Conservation (phyloP, 805 yeast genomes). For the Lipomyces sp. region DNA sequence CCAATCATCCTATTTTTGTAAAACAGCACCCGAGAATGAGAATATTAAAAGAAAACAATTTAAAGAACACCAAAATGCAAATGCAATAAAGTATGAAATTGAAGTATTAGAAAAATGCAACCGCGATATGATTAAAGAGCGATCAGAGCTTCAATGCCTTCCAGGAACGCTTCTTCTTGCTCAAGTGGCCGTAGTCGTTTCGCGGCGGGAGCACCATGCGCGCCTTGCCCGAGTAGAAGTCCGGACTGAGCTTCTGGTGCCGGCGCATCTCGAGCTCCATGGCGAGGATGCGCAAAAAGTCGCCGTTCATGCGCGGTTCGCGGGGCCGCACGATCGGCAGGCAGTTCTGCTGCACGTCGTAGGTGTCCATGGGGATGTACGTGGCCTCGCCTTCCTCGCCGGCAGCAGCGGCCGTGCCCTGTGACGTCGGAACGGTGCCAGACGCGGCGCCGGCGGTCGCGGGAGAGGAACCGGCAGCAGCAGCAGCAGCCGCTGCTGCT, state of each 20-base stretch:
- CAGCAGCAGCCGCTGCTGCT: not conserved
- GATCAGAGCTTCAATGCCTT: conserved; percentile 1
- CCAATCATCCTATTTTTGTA: no score
- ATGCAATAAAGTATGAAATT: no score
- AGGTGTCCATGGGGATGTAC: conserved; percentile 33
- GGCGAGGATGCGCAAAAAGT: conserved; percentile 38
- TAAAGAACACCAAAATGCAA: no score
- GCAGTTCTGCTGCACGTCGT: conserved; percentile 34
- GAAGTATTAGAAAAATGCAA: no score
- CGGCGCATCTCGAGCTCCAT: conserved; percentile 38
- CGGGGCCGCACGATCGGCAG: conserved; percentile 35
- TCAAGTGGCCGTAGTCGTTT: conserved; percentile 23
- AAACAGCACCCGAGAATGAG: no score
- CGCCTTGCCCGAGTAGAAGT: conserved; percentile 35
- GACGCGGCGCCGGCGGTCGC: not conserved
- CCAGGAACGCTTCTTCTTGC: conserved; percentile 17
- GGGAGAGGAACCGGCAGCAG: not conserved
- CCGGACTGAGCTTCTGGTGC: conserved; percentile 37
- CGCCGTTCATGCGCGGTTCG: conserved; percentile 38
- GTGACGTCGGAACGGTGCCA: not conserved
- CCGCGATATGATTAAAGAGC: not conserved
- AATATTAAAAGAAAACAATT: no score
- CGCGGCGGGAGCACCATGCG: conserved; percentile 37
- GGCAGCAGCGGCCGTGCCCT: not conserved
- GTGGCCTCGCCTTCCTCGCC: conserved; percentile 19